These are phyloP conservation scores for Verticillium dahliae DNA, from an alignment of 2,329 filamentous ascomycete genomes.

Conservation along the genomic window DNA sequence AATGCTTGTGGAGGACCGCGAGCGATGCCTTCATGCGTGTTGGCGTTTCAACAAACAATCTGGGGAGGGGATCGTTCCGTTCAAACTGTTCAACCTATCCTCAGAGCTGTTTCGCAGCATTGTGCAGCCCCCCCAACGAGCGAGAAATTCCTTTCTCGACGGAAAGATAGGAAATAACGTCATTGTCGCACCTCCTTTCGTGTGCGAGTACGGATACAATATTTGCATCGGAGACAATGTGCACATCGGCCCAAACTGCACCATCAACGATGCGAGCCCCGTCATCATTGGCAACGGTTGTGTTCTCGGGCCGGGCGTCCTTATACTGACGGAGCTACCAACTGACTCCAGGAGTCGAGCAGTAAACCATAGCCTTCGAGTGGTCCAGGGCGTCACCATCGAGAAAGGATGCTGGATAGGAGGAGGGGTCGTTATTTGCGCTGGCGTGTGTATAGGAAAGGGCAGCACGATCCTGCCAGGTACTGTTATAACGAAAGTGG, in stretches of 20 bases:
- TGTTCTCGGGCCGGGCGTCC: constrained; percentile 57
- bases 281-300: constrained; percentile 75
- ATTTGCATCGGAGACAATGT: constrained; percentile 81
- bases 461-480: neutral
- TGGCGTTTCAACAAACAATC: neutral
- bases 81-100: neutral
- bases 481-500: neutral
- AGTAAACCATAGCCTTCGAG: neutral
- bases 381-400: neutral
- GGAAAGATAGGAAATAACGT: neutral
- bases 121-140: neutral
- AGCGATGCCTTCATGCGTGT: neutral
- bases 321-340: neutral
- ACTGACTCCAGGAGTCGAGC: neutral
- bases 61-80: neutral
- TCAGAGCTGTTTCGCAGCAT: neutral
- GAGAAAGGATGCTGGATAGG: neutral
- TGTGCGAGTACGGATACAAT: constrained; percentile 94
- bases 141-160: neutral
- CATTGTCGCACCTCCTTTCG: constrained; percentile 46
- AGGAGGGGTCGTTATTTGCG: neutral
- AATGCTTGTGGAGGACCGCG: neutral
- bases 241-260: constrained; percentile 74
- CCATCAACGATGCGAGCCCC: constrained; percentile 77
- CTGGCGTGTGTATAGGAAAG: neutral